Evolutionary conservation across 192 early-diverging fungal species (phyloP).

Genomic region (Umbelopsis sp.): DNA sequence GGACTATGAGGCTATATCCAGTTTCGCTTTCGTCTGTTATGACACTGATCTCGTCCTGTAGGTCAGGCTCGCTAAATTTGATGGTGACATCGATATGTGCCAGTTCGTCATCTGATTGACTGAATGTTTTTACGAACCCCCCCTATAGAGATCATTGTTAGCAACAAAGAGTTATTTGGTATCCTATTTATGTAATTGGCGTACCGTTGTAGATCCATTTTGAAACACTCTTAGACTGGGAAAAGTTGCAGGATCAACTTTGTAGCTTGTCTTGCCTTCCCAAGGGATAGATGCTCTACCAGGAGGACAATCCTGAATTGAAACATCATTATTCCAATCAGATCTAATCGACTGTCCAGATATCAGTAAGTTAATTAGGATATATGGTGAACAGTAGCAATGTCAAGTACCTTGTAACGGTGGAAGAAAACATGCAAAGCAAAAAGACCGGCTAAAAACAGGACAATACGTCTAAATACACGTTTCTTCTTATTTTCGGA

Average conservation of each 20-base stretch:
- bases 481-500: neutral
- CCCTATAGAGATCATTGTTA: neutral
- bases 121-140: neutral
- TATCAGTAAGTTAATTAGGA: neutral
- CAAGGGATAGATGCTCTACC: neutral
- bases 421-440: neutral
- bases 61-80: neutral
- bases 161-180: neutral
- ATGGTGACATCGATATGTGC: neutral
- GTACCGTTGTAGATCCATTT: neutral
- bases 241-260: neutral
- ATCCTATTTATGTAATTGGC: neutral
- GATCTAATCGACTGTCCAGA: neutral
- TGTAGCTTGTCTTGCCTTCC: neutral
- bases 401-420: neutral
- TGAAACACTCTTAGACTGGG: neutral
- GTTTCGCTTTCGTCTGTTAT: neutral
- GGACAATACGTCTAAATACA: neutral
- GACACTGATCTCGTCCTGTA: neutral
- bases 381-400: neutral
- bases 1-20: neutral
- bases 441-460: neutral
- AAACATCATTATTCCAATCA: too few relatives aligned
- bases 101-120: neutral
- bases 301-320: too few relatives aligned